Percentiles rank a stretch among this genome's conserved stretches.
These are phyloP conservation scores for Monosporascus sp. DNA, from an alignment of 2,329 filamentous ascomycete species.

Conservation along the genomic window DNA sequence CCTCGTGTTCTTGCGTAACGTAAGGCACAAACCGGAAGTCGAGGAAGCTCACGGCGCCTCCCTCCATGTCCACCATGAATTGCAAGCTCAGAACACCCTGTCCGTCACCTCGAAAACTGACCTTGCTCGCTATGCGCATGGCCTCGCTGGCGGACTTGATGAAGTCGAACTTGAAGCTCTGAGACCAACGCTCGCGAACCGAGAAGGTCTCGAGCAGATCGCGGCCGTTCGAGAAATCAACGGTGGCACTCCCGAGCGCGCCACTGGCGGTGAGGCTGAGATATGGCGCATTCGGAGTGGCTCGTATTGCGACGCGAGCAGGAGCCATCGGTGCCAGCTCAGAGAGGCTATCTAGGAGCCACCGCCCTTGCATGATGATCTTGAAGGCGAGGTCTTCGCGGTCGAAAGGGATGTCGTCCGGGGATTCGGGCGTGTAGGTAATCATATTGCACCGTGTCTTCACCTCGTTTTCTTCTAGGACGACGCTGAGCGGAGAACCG, in stretches of 20 bases:
- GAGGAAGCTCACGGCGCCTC: constrained; percentile 63
- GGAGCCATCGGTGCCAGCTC: constrained; percentile 70
- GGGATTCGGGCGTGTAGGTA: constrained; percentile 73
- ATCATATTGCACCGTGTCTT: constrained; percentile 85
- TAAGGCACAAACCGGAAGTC: constrained; percentile 80
- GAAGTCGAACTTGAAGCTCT: constrained; percentile 82
- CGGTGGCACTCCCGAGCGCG: constrained; percentile 55
- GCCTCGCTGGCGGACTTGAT: constrained; percentile 81
- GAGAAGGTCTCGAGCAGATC: constrained; percentile 71
- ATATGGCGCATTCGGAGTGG: constrained; percentile 59
- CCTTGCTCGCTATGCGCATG: constrained; percentile 91
- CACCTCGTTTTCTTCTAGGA: constrained; percentile 79
- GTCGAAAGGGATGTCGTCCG: constrained; percentile 83
- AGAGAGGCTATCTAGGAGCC: constrained; percentile 64
- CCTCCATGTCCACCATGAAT: constrained; percentile 89
- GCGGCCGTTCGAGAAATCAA: constrained; percentile 60
- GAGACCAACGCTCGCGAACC: constrained; percentile 53
- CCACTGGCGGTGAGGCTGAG: constrained; percentile 67
- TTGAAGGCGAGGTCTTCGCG: constrained; percentile 78
- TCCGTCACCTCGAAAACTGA: constrained; percentile 80
- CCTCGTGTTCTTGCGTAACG: constrained; percentile 54
- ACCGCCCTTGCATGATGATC: constrained; percentile 82
- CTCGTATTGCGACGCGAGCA: constrained; percentile 62
- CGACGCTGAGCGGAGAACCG: constrained; percentile 76
- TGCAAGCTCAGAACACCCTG: constrained; percentile 91